These are phyloP conservation scores for Drosera spatulata DNA, from an alignment of 179 eudicot species.

Conservation along the genomic window DNA sequence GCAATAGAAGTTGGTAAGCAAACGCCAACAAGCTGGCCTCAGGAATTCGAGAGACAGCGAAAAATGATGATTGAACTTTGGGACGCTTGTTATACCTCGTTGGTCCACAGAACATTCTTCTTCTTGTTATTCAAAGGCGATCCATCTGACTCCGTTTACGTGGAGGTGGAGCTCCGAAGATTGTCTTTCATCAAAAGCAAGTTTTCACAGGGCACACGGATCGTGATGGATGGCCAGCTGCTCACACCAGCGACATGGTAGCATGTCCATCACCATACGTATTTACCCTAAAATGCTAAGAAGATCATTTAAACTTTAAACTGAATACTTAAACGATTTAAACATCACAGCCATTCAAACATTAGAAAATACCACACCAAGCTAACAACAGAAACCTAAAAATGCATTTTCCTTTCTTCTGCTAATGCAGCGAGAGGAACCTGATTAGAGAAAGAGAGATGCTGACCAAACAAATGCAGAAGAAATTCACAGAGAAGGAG, in stretches of 20 bases:
- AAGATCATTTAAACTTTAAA: too few species aligned
- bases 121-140: conserved; percentile 78
- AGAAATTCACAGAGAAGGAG: conserved; percentile 40
- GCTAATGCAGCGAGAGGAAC: conserved; percentile 37
- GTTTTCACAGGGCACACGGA: conserved; percentile 46
- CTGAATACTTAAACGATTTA: too few species aligned
- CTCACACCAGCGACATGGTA: conserved; percentile 69
- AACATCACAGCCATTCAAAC: too few species aligned
- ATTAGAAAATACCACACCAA: too few species aligned
- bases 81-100: conserved; percentile 64
- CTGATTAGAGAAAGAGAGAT: conserved; percentile 62
- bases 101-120: conserved; percentile 73
- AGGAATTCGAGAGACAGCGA: conserved; percentile 51
- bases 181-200: conserved; percentile 55
- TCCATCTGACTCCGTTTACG: conserved; percentile 67
- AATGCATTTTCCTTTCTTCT: neutral
- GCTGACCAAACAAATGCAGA: conserved; percentile 50
- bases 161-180: conserved; percentile 81
- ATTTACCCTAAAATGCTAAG: too few species aligned
- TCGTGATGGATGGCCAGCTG: conserved; percentile 46
- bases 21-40: conserved; percentile 27
- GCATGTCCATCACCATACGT: neutral
- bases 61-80: conserved; percentile 60
- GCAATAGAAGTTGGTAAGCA: conserved; percentile 14
- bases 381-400: too few species aligned